phyloP scores from a whole-genome alignment of 805 yeast genomes.

The Kazachstania viticola region DNA sequence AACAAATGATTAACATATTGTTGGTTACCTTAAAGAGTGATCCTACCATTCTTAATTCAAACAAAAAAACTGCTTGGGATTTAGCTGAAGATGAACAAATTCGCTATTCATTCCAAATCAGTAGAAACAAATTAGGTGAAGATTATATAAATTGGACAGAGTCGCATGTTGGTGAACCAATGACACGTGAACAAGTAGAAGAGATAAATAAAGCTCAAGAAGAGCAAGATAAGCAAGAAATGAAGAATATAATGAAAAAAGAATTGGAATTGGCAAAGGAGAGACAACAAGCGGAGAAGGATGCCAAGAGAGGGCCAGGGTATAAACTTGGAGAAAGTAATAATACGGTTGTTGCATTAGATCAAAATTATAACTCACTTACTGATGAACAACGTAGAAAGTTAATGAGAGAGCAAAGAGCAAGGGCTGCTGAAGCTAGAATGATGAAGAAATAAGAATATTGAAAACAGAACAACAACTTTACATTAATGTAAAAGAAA shows the following conservation, averaged over 20 bases:
- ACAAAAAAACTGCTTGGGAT: conserved; percentile 62
- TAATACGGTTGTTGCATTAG: conserved; percentile 11
- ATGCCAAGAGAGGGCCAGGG: conserved; percentile 28
- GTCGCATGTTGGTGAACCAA: conserved; percentile 53
- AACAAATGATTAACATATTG: conserved; percentile 53
- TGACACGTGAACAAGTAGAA: conserved; percentile 45
- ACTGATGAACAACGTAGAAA: conserved; percentile 63
- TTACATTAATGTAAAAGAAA: too few relatives aligned
- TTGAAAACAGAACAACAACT: background rate
- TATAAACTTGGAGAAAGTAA: conserved; percentile 15
- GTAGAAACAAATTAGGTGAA: conserved; percentile 62
- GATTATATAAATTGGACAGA: conserved; percentile 53
- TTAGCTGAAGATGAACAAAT: conserved; percentile 38
- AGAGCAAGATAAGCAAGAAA: conserved; percentile 30
- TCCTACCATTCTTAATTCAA: conserved; percentile 43
- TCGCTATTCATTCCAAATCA: conserved; percentile 51
- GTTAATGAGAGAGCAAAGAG: conserved; percentile 87
- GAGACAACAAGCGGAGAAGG: conserved; percentile 10
- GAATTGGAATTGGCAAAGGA: conserved; percentile 22
- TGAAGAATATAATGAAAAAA: conserved; percentile 20
- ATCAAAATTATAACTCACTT: conserved; percentile 45
- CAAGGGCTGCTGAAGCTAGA: conserved; percentile 93
- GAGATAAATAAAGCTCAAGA: conserved; percentile 29
- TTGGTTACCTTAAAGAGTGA: conserved; percentile 57
- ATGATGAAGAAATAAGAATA: conserved; percentile 16